phyloP scores from a whole-genome alignment of 225 moss, liverwort and hornwort species.

The Bryoerythrophyllum caledonicum region DNA sequence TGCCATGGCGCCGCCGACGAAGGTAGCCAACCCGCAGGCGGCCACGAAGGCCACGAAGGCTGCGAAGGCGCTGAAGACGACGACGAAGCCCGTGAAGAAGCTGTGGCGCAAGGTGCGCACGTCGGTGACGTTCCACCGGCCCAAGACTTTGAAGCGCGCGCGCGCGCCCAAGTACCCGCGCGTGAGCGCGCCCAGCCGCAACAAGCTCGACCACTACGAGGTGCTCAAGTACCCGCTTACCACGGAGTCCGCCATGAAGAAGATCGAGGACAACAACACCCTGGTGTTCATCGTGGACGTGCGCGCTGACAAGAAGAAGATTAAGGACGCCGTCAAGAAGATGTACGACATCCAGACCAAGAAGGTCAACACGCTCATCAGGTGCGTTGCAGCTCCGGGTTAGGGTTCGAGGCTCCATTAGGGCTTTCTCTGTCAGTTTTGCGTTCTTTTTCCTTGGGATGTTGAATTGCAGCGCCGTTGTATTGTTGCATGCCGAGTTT shows the following conservation, averaged over 20 bases:
- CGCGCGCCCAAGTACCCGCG: constrained; percentile 78
- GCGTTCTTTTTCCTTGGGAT: too few species aligned
- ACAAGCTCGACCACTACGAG: constrained; percentile 87
- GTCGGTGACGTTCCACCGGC: constrained; percentile 77
- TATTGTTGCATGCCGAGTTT: too few species aligned
- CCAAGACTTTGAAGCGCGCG: constrained; percentile 70
- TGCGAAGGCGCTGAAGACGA: constrained; percentile 80
- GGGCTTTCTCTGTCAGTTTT: not conserved
- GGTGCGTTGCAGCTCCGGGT: constrained; percentile 25
- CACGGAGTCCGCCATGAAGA: constrained; percentile 92
- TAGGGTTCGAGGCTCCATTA: not conserved
- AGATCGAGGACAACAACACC: constrained; percentile 92
- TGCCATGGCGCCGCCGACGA: constrained; percentile 42
- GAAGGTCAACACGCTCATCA: constrained; percentile 89
- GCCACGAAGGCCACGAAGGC: constrained; percentile 62
- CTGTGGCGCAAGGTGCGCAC: constrained; percentile 80
- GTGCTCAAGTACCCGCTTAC: constrained; percentile 87
- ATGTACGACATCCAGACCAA: constrained; percentile 93
- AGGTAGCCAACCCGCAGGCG: constrained; percentile 45
- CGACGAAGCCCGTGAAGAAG: constrained; percentile 67
- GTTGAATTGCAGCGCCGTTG: too few species aligned
- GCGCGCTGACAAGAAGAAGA: constrained; percentile 80
- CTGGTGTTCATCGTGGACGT: constrained; percentile 85
- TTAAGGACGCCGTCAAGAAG: constrained; percentile 86
- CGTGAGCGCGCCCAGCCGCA: constrained; percentile 60